phyloP scores from a whole-genome alignment of 1,139 yeast species.

The Yamadazyma taylorii region DNA sequence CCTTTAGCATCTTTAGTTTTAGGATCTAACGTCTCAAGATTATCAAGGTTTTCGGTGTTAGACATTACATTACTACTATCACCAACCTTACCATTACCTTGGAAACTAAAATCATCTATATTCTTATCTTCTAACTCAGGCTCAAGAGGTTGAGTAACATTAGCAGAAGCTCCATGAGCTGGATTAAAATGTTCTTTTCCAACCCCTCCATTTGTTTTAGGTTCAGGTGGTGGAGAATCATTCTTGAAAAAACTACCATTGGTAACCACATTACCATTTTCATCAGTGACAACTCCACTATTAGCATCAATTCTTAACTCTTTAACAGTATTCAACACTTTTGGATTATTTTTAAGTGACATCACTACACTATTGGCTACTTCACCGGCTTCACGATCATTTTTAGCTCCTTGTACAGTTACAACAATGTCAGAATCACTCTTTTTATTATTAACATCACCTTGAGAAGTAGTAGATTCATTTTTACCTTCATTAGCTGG shows the following conservation, averaged over 20 bases:
- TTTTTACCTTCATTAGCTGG: too few relatives aligned
- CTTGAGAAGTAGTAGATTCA: too few relatives aligned
- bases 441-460: neutral
- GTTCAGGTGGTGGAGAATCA: constrained; percentile 4
- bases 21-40: neutral
- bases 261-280: constrained; percentile 19
- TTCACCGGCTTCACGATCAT: constrained; percentile 26
- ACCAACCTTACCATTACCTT: neutral
- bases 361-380: constrained; percentile 33
- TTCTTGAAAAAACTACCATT: neutral
- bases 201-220: constrained; percentile 9
- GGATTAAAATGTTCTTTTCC: constrained; percentile 1
- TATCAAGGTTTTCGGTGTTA: neutral
- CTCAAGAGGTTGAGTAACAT: constrained; percentile 9
- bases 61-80: neutral
- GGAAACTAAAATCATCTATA: neutral
- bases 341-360: constrained; percentile 26
- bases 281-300: constrained; percentile 34
- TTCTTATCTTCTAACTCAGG: constrained; percentile 2
- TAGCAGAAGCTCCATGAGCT: constrained; percentile 8
- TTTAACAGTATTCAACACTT: constrained; percentile 23
- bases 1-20: neutral
- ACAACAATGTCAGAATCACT: constrained; percentile 16
- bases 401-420: constrained; percentile 29
- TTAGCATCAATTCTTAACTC: constrained; percentile 32